Percentiles rank a stretch among this genome's conserved stretches.
These are phyloP conservation scores for Aaosphaeria pasadenensis DNA, from an alignment of 2,329 filamentous ascomycete genomes.

Conservation along the genomic window DNA sequence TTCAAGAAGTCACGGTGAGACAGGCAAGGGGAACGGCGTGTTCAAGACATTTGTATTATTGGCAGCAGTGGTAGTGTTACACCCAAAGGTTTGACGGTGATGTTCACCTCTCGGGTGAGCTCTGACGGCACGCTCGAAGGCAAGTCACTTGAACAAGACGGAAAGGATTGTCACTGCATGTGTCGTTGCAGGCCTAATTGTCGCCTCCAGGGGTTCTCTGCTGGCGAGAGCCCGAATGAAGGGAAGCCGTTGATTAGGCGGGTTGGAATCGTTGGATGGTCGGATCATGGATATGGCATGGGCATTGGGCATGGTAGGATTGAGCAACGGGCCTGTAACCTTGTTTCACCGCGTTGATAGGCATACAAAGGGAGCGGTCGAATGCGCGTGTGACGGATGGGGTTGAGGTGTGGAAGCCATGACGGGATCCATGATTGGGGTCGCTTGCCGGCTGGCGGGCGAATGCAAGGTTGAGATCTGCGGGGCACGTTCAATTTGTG, in stretches of 20 bases:
- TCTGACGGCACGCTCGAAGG: neutral
- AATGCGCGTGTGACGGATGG: neutral
- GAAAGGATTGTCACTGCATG: neutral
- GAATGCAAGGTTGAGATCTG: neutral
- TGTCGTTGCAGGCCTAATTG: constrained; percentile 1
- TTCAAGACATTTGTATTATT: too few relatives aligned
- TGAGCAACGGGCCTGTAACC: constrained; percentile 1
- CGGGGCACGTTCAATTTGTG: neutral
- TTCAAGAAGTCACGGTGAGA: neutral
- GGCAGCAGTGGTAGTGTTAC: neutral
- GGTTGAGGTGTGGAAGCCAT: too few relatives aligned
- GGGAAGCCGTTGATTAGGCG: neutral
- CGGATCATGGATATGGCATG: too few relatives aligned
- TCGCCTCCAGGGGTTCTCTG: neutral
- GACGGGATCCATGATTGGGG: neutral
- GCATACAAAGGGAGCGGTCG: neutral
- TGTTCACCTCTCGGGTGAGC: neutral
- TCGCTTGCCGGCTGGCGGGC: neutral
- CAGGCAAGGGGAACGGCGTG: neutral
- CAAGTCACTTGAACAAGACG: neutral
- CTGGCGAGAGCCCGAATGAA: neutral
- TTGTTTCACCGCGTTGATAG: neutral
- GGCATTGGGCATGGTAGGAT: neutral
- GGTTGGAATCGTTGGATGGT: neutral
- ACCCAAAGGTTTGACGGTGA: constrained; percentile 1